A percentile compares a stretch with the other conserved stretches of the same genome.
Evolutionary conservation across 2,329 filamentous ascomycete species (phyloP).

Genomic region (Coniochaeta prunicola): DNA sequence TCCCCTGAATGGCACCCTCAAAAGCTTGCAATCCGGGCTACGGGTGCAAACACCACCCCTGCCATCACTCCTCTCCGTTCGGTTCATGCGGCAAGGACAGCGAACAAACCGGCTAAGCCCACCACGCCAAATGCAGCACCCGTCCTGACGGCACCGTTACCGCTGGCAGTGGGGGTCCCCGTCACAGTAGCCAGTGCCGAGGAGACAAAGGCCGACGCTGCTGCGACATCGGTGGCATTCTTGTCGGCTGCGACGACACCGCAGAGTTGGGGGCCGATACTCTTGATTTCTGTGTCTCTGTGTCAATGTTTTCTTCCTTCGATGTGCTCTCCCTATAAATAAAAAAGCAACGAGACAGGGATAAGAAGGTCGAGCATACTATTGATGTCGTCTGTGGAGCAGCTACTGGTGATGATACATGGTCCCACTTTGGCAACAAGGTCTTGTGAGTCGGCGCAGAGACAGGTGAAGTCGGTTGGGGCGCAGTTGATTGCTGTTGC

Average conservation of each 20-base stretch:
- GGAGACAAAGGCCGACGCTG: slow-evolving; percentile 6
- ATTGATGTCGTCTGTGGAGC: slow-evolving; percentile 1
- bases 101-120: slow-evolving; percentile 7
- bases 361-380: not conserved
- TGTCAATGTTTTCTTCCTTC: not conserved
- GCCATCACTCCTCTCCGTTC: no score
- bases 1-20: no score
- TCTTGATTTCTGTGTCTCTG: not conserved
- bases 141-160: not conserved
- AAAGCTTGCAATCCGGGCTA: no score
- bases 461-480: slow-evolving; percentile 15
- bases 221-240: slow-evolving; percentile 4
- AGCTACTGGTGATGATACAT: slow-evolving; percentile 10
- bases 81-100: slow-evolving; percentile 4
- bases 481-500: slow-evolving; percentile 13
- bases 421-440: slow-evolving; percentile 10
- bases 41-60: no score
- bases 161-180: not conserved
- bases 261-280: slow-evolving; percentile 9
- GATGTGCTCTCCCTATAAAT: not conserved
- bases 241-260: slow-evolving; percentile 4
- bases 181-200: slow-evolving; percentile 3
- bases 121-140: slow-evolving; percentile 3
- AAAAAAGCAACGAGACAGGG: no score
- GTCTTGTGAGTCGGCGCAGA: slow-evolving; percentile 10